Percentiles rank a stretch among this genome's conserved stretches.
phyloP scores from a whole-genome alignment of 257 asterid species.

The Plectranthus barbatus region DNA sequence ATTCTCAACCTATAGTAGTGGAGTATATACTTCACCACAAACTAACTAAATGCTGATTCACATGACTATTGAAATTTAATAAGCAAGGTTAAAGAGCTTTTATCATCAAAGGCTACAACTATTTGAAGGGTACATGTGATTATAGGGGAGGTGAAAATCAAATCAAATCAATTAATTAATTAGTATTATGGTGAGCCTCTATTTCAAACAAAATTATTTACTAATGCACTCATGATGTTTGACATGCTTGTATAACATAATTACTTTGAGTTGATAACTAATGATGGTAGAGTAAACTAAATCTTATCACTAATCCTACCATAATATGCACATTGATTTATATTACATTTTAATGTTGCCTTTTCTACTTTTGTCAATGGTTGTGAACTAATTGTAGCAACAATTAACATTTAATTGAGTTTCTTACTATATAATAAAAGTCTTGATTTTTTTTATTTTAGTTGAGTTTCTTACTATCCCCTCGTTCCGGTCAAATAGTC shows the following conservation, averaged over 20 bases:
- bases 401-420: no score
- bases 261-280: not conserved
- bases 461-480: no score
- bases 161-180: not conserved
- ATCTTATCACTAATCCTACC: not conserved
- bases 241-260: constrained; percentile 22
- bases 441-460: no score
- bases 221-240: constrained; percentile 14
- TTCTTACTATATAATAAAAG: no score
- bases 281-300: constrained; percentile 6
- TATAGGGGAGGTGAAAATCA: not conserved
- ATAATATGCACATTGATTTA: no score
- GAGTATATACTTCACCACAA: not conserved
- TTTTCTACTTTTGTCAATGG: no score
- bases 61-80: not conserved
- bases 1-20: no score
- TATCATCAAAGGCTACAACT: not conserved
- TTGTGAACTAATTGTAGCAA: no score
- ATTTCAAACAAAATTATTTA: constrained; percentile 2
- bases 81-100: not conserved
- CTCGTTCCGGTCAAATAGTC: no score
- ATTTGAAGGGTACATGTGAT: not conserved
- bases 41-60: not conserved
- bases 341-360: no score
- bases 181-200: not conserved